Percentiles rank a stretch among this genome's conserved stretches.
These are phyloP conservation scores for Yamadazyma dushanensis DNA, from an alignment of 1,139 yeast species.

Conservation along the genomic window DNA sequence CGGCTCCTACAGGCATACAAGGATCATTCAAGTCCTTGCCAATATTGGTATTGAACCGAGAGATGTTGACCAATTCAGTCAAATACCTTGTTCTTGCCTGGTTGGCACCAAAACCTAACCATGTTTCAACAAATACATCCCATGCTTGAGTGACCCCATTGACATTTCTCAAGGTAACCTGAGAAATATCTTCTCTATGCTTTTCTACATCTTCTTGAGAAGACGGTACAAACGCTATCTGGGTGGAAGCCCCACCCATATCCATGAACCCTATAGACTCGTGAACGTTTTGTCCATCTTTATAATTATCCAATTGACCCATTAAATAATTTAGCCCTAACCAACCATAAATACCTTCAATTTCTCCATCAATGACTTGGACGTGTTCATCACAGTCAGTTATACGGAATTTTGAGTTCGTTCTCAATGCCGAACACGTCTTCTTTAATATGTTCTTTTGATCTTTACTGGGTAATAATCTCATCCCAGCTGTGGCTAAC, in stretches of 20 bases:
- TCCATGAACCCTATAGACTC: constrained; percentile 81
- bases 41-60: constrained; percentile 14
- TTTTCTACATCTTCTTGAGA: constrained; percentile 47
- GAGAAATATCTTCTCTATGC: constrained; percentile 65
- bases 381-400: constrained; percentile 59
- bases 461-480: constrained; percentile 52
- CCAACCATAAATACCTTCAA: constrained; percentile 85
- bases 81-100: constrained; percentile 70
- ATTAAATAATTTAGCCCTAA: constrained; percentile 66
- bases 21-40: constrained; percentile 55
- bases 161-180: constrained; percentile 53
- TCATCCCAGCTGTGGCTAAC: constrained; percentile 83
- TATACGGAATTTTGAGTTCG: constrained; percentile 50
- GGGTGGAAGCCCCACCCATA: constrained; percentile 90
- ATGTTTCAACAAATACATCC: constrained; percentile 76
- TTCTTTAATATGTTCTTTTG: constrained; percentile 48
- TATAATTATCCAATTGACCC: constrained; percentile 53
- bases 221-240: constrained; percentile 75
- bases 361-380: constrained; percentile 75
- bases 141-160: constrained; percentile 65
- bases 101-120: constrained; percentile 86
- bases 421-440: constrained; percentile 50
- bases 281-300: constrained; percentile 30
- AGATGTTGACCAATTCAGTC: constrained; percentile 44
- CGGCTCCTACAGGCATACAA: constrained; percentile 65